phyloP scores from a whole-genome alignment of 2,329 filamentous ascomycete genomes.

The Claviceps humidiphila region DNA sequence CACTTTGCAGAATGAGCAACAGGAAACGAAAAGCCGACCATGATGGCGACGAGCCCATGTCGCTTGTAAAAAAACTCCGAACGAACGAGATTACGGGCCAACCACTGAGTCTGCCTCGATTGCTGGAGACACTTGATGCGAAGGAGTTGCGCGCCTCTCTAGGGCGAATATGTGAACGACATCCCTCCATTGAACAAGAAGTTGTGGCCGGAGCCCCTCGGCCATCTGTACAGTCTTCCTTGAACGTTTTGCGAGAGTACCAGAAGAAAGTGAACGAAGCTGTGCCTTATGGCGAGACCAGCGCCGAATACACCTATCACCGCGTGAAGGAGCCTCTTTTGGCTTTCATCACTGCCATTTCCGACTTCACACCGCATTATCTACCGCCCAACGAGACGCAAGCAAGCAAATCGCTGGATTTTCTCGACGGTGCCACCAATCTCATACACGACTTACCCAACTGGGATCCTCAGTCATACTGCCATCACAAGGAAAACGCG shows the following conservation, averaged over 20 bases:
- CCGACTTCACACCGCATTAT: constrained; percentile 92
- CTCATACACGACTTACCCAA: constrained; percentile 81
- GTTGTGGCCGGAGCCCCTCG: constrained; percentile 73
- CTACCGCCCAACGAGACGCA: constrained; percentile 83
- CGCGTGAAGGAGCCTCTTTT: constrained; percentile 70
- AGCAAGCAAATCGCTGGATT: constrained; percentile 69
- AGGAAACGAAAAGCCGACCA: constrained; percentile 81
- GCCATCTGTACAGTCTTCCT: constrained; percentile 69
- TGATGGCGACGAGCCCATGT: constrained; percentile 76
- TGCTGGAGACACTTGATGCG: constrained; percentile 88
- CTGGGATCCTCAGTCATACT: constrained; percentile 81
- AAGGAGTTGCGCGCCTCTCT: constrained; percentile 73
- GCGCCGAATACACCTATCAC: constrained; percentile 90
- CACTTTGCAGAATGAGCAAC: constrained; percentile 39
- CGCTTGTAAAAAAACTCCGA: constrained; percentile 54
- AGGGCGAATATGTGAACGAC: constrained; percentile 81
- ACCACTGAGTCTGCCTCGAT: constrained; percentile 45
- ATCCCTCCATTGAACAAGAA: constrained; percentile 74
- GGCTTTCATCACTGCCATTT: constrained; percentile 74
- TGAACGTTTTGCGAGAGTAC: constrained; percentile 72
- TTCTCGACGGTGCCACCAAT: constrained; percentile 79
- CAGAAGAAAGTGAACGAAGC: constrained; percentile 63
- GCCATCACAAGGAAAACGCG: constrained; percentile 84
- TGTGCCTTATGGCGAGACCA: constrained; percentile 74
- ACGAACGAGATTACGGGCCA: constrained; percentile 52